phyloP scores from a whole-genome alignment of 768 basidiomycete species.

The Tricholoma furcatifolium region DNA sequence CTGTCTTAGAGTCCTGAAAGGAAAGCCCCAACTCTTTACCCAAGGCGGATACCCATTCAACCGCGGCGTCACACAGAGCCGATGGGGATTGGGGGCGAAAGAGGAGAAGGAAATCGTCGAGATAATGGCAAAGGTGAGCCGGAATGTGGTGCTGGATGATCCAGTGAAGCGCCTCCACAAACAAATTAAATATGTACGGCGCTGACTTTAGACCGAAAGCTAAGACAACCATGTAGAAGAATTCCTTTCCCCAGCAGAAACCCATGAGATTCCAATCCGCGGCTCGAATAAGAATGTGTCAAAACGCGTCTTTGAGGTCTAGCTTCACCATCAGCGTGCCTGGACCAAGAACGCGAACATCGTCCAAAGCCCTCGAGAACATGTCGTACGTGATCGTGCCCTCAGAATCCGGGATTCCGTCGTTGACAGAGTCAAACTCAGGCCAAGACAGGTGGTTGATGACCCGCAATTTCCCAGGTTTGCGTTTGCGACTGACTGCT shows the following conservation, averaged over 20 bases:
- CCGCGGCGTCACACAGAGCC: constrained; percentile 10
- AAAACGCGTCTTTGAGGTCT: constrained; percentile 35
- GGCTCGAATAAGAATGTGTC: constrained; percentile 31
- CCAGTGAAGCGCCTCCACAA: constrained; percentile 39
- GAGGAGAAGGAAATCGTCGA: constrained; percentile 34
- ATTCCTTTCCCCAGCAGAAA: constrained; percentile 24
- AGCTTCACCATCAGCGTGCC: constrained; percentile 32
- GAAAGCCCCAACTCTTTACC: constrained; percentile 23
- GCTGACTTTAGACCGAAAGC: constrained; percentile 25
- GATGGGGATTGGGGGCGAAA: constrained; percentile 14
- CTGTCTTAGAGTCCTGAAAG: constrained; percentile 31
- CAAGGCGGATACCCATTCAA: constrained; percentile 24
- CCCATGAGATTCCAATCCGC: constrained; percentile 33
- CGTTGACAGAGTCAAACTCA: constrained; percentile 24
- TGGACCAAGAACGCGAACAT: constrained; percentile 22
- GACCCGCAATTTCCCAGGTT: constrained; percentile 19
- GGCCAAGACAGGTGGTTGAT: constrained; percentile 33
- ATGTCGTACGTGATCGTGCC: constrained; percentile 28
- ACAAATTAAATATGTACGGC: constrained; percentile 37
- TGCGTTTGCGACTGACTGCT: constrained; percentile 8
- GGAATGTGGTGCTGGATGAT: constrained; percentile 34
- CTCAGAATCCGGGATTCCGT: constrained; percentile 29
- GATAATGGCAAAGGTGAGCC: constrained; percentile 28
- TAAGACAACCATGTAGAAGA: constrained; percentile 29
- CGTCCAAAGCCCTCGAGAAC: constrained; percentile 22